Base-by-base conservation (phyloP, 352 stramenopile genomes). In the Phytophthora crassamura region DNA sequence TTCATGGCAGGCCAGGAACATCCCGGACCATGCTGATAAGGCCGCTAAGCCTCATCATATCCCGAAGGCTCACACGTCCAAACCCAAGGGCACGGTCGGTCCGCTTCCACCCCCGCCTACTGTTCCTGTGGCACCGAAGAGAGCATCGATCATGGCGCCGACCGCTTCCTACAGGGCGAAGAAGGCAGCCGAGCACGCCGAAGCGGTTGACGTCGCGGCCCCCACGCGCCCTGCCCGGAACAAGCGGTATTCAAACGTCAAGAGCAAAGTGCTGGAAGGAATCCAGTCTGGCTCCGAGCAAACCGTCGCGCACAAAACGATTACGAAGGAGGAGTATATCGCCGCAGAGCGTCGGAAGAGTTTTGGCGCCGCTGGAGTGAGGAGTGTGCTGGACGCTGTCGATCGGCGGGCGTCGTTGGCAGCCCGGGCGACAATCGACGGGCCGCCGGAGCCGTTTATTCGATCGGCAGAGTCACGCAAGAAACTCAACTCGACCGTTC, bases 161-260 rank as follows among this genome's bases (percentile, higher is more conserved):
- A 74, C 75, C 22, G 68, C 68, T 15, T 75, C 69, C 20, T 77
- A 59, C 28, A 59, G 34, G 46, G 64, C 72, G n/a, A 83, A 78
- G 41, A 78, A 75, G 36, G 32, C 63, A 10, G 45, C 59, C 28
- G 70, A 70, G 25, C 35, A 54, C 20, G 15, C 50, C 7, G 58
- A 71, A 5, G 59, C 59, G 14, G 32, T 48, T 11, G 40, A 30
- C 1, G 7, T 41, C 0, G 3, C 64, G 25, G 11, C 50, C 6
- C 30, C 59, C 7, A 54, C 53, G 16, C 14, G 25, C 51, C 40
- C 52, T 6, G 10, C 40, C 16, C 64, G 69, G 28, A 84, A 69
- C 39, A 84, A 77, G 40, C 74, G 61, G 39, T 86, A 85, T 36
- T 67, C 70, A 2, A 81, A 74, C 32, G 68, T 89, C n/a, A 74